phyloP scores from a whole-genome alignment of 306 rosid species.

The Glycine latifolia region DNA sequence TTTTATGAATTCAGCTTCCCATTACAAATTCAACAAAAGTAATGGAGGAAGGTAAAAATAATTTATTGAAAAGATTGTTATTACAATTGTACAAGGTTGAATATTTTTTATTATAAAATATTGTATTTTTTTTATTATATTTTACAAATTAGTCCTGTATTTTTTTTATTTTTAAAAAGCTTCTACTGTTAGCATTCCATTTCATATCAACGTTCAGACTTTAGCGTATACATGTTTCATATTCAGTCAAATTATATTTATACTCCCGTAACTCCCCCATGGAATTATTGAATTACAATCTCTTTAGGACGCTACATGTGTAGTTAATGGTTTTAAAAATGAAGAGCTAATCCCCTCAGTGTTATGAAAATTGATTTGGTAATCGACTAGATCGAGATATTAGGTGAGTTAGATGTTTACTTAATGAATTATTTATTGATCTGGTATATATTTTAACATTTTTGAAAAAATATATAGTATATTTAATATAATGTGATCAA shows the following conservation, averaged over 20 bases:
- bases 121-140: neutral
- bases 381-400: too few species aligned
- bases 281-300: neutral
- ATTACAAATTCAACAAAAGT: constrained; percentile 20
- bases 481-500: too few species aligned
- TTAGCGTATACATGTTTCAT: neutral
- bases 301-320: neutral
- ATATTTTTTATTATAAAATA: neutral
- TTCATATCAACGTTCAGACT: neutral
- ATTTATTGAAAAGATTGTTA: neutral
- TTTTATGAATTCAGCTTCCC: constrained; percentile 24
- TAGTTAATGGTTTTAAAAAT: constrained; percentile 14
- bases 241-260: neutral
- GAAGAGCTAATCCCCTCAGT: too few species aligned
- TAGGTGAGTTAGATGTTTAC: too few species aligned
- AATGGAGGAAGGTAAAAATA: neutral
- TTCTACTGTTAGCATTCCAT: neutral
- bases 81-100: neutral
- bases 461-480: too few species aligned
- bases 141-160: neutral
- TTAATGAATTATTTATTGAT: too few species aligned
- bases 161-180: neutral
- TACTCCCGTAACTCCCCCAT: neutral
- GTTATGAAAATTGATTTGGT: too few species aligned
- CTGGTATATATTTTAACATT: too few species aligned